Conservation (phyloP, 352 stramenopile genomes). For the Phytophthora cactorum region DNA sequence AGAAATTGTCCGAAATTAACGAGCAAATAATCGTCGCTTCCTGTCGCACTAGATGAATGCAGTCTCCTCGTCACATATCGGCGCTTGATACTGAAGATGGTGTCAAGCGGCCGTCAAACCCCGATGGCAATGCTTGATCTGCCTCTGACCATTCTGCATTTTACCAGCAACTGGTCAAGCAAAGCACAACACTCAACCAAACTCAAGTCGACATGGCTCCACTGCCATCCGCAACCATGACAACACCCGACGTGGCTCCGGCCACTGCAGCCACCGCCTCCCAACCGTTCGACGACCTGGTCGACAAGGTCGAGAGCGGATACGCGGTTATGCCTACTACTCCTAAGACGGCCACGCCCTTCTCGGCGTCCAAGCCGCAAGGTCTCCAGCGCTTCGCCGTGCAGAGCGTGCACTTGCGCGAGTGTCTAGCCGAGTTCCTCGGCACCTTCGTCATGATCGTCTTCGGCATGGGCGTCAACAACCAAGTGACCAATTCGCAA, state of each 20-base stretch:
- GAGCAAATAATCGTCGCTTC: background rate
- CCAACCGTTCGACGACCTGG: slow-evolving; percentile 21
- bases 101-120: background rate
- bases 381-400: slow-evolving; percentile 17
- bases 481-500: slow-evolving; percentile 54
- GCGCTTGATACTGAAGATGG: slow-evolving; percentile 7
- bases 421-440: slow-evolving; percentile 58
- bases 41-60: too few relatives aligned
- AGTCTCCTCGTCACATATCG: background rate
- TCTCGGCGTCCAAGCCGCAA: background rate
- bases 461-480: slow-evolving; percentile 66
- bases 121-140: background rate
- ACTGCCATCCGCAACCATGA: slow-evolving; percentile 13
- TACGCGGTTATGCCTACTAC: slow-evolving; percentile 22
- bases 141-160: slow-evolving; percentile 20
- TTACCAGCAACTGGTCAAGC: slow-evolving; percentile 24
- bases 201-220: slow-evolving; percentile 12
- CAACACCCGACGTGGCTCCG: slow-evolving; percentile 7
- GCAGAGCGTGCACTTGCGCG: slow-evolving; percentile 37
- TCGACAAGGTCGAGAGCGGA: slow-evolving; percentile 28
- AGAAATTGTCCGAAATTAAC: slow-evolving; percentile 1
- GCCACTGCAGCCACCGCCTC: background rate
- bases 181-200: slow-evolving; percentile 9
- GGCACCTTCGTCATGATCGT: slow-evolving; percentile 53
- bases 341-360: slow-evolving; percentile 6